A percentile compares a stretch with the other conserved stretches of the same genome.
Conservation (phyloP, 148 eudicot genomes). For the Amaranthus palmeri region DNA sequence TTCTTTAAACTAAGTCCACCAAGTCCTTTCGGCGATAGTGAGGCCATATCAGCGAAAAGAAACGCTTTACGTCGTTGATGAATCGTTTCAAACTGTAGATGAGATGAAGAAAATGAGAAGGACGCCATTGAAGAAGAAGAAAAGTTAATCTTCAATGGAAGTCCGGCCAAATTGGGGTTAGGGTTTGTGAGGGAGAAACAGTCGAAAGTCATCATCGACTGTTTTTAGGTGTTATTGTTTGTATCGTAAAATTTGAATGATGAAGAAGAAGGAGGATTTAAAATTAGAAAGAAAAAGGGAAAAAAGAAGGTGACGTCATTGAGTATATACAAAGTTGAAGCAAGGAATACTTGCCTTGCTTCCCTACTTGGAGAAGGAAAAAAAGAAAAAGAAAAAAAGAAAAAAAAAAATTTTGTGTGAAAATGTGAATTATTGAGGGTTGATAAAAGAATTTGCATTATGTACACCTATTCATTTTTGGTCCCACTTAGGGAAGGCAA, state of each 20-base stretch:
- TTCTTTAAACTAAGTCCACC: constrained; percentile 23
- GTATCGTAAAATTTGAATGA: constrained; percentile 7
- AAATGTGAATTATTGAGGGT: too few relatives aligned
- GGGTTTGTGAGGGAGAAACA: constrained; percentile 32
- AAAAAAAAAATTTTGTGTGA: too few relatives aligned
- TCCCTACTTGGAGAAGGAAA: too few relatives aligned
- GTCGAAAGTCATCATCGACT: constrained; percentile 8
- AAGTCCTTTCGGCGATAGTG: constrained; percentile 12
- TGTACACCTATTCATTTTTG: too few relatives aligned
- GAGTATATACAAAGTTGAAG: not conserved
- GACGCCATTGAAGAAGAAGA: constrained; percentile 30
- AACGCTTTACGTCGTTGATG: constrained; percentile 17
- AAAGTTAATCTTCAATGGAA: constrained; percentile 19
- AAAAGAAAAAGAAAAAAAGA: too few relatives aligned
- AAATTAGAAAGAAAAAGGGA: too few relatives aligned
- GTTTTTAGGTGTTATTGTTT: not conserved
- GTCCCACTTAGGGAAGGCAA: too few relatives aligned
- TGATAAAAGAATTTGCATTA: too few relatives aligned
- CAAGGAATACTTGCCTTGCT: not conserved
- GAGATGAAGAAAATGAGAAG: constrained; percentile 11
- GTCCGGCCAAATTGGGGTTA: constrained; percentile 31
- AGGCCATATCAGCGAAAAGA: constrained; percentile 3
- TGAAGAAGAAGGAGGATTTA: too few relatives aligned
- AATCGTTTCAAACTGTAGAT: constrained; percentile 9
- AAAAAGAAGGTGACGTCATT: too few relatives aligned